Conservation (phyloP, 2,329 filamentous ascomycete species). For the Aspergillus fructus region DNA sequence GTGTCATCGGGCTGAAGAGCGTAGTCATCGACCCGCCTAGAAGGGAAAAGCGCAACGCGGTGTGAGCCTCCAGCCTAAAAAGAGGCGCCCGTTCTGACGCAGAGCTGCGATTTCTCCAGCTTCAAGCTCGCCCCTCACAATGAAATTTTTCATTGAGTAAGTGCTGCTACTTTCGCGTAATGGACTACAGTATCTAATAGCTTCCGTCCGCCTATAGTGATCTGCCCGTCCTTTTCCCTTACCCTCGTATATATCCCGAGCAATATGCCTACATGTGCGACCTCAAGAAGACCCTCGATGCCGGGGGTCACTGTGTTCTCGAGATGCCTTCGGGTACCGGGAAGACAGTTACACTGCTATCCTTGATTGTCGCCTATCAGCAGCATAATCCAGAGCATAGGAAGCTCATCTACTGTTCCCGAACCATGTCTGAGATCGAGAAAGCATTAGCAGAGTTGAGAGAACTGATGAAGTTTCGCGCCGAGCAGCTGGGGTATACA, state of each 20-base stretch:
- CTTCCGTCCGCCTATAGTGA: constrained; percentile 48
- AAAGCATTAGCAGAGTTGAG: constrained; percentile 92
- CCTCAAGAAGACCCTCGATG: constrained; percentile 86
- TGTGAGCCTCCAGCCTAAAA: constrained; percentile 14
- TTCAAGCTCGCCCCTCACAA: constrained; percentile 44
- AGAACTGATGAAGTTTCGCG: constrained; percentile 89
- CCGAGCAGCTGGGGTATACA: constrained; percentile 80
- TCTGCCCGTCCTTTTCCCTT: constrained; percentile 70
- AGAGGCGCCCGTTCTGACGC: constrained; percentile 4
- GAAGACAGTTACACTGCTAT: constrained; percentile 93
- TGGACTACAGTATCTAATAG: constrained; percentile 8
- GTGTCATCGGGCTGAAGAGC: constrained; percentile 18
- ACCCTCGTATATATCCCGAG: constrained; percentile 71
- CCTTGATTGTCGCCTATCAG: constrained; percentile 95
- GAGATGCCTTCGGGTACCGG: constrained; percentile 99
- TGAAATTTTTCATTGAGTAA: constrained; percentile 79
- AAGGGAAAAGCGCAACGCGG: constrained; percentile 29
- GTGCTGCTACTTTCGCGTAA: constrained; percentile 19
- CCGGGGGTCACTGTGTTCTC: constrained; percentile 89
- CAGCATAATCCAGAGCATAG: constrained; percentile 88
- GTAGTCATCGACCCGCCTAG: constrained; percentile 26
- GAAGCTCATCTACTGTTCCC: constrained; percentile 98
- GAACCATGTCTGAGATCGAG: constrained; percentile 99
- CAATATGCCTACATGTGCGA: constrained; percentile 82
- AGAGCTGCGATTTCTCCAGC: constrained; percentile 17